A percentile compares a stretch with the other conserved stretches of the same genome.
Evolutionary conservation across 2,329 filamentous ascomycete species (phyloP).

Genomic region (Pseudocercospora eumusae): DNA sequence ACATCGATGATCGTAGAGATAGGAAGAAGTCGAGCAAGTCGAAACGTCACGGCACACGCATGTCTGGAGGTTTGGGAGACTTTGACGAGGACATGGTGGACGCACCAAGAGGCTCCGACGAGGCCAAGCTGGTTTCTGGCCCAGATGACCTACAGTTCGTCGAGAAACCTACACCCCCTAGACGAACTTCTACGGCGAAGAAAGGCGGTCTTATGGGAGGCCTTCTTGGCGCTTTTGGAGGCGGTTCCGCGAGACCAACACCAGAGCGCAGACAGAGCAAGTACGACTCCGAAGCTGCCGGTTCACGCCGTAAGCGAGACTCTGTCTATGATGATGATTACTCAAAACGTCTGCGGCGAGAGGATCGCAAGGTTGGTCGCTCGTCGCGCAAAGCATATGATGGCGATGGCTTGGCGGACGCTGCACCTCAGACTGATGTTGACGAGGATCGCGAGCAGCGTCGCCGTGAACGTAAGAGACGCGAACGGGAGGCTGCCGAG

Average conservation of each 20-base stretch:
- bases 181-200: conserved; percentile 62
- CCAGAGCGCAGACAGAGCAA: conserved; percentile 37
- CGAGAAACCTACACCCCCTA: conserved; percentile 55
- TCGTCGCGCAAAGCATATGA: conserved; percentile 37
- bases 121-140: conserved; percentile 48
- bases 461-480: conserved; percentile 40
- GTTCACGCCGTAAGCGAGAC: conserved; percentile 37
- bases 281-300: conserved; percentile 41
- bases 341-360: conserved; percentile 41
- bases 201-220: conserved; percentile 61
- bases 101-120: conserved; percentile 43
- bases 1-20: conserved; percentile 35
- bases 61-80: conserved; percentile 42
- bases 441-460: conserved; percentile 38
- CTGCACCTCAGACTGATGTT: conserved; percentile 33
- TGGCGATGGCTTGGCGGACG: conserved; percentile 33
- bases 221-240: conserved; percentile 46
- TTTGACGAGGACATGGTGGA: conserved; percentile 48
- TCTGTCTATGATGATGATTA: conserved; percentile 39
- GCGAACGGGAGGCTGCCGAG: conserved; percentile 45
- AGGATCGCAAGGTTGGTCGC: conserved; percentile 40
- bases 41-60: conserved; percentile 44
- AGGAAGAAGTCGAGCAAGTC: conserved; percentile 45
- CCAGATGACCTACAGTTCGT: conserved; percentile 56
- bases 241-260: conserved; percentile 31